phyloP scores from a whole-genome alignment of 2,329 filamentous ascomycete genomes.

The Neonectria magnoliae region DNA sequence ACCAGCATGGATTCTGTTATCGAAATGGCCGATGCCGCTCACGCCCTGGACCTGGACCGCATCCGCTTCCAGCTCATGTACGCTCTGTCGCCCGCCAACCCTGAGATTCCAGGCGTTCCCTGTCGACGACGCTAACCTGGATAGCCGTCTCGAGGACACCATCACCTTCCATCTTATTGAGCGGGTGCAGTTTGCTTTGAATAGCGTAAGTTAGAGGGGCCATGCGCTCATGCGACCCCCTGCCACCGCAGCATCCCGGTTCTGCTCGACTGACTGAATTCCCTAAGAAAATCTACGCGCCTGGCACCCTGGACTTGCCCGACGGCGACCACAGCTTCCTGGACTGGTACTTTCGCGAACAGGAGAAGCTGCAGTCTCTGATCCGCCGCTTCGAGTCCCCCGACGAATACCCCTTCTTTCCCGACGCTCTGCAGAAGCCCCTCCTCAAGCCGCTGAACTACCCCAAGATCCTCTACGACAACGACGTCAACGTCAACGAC shows the following conservation, averaged over 20 bases:
- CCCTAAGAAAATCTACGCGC: conserved; percentile 77
- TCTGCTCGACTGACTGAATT: conserved; percentile 24
- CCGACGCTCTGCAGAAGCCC: conserved; percentile 78
- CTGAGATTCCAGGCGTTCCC: not conserved
- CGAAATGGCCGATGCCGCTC: conserved; percentile 84
- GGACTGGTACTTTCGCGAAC: conserved; percentile 92
- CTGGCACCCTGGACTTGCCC: conserved; percentile 83
- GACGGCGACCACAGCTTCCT: conserved; percentile 80
- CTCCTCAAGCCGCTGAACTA: conserved; percentile 91
- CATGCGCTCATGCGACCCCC: conserved; percentile 28
- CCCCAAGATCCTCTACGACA: conserved; percentile 85
- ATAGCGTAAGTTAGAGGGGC: conserved; percentile 56
- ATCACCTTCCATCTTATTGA: conserved; percentile 98
- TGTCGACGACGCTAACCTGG: conserved; percentile 23
- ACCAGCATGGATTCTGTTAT: conserved; percentile 85
- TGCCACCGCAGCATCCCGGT: conserved; percentile 18
- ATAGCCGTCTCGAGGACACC: conserved; percentile 93
- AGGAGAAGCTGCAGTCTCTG: conserved; percentile 89
- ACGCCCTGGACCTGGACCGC: conserved; percentile 87
- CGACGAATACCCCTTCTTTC: conserved; percentile 98
- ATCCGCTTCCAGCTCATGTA: conserved; percentile 96
- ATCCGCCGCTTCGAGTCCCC: conserved; percentile 96
- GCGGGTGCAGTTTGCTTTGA: conserved; percentile 95
- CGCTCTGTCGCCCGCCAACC: conserved; percentile 43
- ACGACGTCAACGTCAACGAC: conserved; percentile 90